Evolutionary conservation across 306 rosid genomes (phyloP).

Genomic region (Cicer pinnatifidum): DNA sequence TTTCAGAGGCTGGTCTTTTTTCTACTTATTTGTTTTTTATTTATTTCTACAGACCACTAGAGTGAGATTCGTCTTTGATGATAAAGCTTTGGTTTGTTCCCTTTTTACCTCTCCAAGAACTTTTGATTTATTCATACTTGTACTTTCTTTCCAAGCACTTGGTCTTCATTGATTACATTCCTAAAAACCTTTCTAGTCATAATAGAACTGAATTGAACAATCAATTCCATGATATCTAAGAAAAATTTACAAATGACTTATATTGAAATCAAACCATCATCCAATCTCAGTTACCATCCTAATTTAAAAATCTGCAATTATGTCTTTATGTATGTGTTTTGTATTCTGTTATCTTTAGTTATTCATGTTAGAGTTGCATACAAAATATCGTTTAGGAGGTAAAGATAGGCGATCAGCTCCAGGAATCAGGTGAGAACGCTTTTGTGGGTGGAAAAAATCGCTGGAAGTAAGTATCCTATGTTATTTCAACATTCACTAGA

Average conservation of each 20-base stretch:
- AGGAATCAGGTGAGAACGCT: slow-evolving; percentile 90
- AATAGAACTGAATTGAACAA: neutral
- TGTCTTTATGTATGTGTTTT: slow-evolving; percentile 28
- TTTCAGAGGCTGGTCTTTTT: slow-evolving; percentile 38
- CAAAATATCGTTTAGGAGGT: slow-evolving; percentile 69
- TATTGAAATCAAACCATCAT: neutral
- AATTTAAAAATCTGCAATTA: neutral
- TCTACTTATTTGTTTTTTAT: slow-evolving; percentile 28
- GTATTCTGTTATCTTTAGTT: slow-evolving; percentile 9
- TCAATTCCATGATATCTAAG: neutral
- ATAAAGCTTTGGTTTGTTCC: slow-evolving; percentile 82
- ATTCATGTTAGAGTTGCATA: slow-evolving; percentile 8
- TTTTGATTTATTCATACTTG: slow-evolving; percentile 10
- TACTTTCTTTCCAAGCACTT: neutral
- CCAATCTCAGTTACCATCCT: neutral
- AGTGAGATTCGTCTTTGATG: slow-evolving; percentile 86
- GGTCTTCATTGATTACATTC: slow-evolving; percentile 2
- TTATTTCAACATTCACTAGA: slow-evolving; percentile 2
- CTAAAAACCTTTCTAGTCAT: neutral
- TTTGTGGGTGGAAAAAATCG: slow-evolving; percentile 94
- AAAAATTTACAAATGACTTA: neutral
- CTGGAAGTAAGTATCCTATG: slow-evolving; percentile 76
- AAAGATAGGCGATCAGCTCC: slow-evolving; percentile 81
- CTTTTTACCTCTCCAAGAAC: slow-evolving; percentile 42
- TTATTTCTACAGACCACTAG: slow-evolving; percentile 72